These are phyloP conservation scores for Capronia americana DNA, from an alignment of 2,329 filamentous ascomycete species.

Conservation along the genomic window DNA sequence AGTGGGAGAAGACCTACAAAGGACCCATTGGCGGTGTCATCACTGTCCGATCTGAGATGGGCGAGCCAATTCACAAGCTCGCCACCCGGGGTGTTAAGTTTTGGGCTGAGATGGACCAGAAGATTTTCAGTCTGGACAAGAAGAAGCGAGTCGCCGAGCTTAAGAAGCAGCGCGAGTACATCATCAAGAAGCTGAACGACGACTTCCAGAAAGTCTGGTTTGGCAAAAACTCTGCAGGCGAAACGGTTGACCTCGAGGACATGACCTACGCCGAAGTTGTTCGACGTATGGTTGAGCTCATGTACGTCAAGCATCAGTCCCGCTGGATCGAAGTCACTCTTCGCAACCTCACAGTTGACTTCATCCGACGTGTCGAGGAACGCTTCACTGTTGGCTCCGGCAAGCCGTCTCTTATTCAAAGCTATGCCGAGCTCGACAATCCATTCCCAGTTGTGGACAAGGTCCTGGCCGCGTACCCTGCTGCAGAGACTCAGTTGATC, in stretches of 20 bases:
- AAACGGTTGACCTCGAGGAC: conserved; percentile 86
- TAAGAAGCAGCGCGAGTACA: conserved; percentile 85
- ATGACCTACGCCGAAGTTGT: conserved; percentile 95
- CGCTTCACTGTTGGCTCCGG: conserved; percentile 79
- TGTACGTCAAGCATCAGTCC: conserved; percentile 88
- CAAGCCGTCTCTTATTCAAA: conserved; percentile 84
- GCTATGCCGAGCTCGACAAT: conserved; percentile 82
- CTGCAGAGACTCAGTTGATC: conserved; percentile 88
- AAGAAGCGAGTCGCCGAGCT: conserved; percentile 88
- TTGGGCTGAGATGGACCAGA: conserved; percentile 99
- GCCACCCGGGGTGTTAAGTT: conserved; percentile 94
- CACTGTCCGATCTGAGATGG: conserved; percentile 98
- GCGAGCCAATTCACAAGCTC: conserved; percentile 98
- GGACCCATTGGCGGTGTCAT: conserved; percentile 90
- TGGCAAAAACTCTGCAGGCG: conserved; percentile 78
- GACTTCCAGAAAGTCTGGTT: conserved; percentile 99
- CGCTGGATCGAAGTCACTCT: conserved; percentile 91
- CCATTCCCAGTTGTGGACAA: conserved; percentile 79
- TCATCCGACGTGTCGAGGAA: conserved; percentile 95
- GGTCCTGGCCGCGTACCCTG: conserved; percentile 82
- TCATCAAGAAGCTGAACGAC: conserved; percentile 94
- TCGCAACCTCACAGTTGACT: conserved; percentile 84
- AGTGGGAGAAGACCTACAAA: conserved; percentile 95
- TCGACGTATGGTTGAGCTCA: conserved; percentile 83
- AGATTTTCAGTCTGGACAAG: conserved; percentile 96